Evolutionary conservation across 2,329 filamentous ascomycete genomes (phyloP), one percentile per base, ranked within the genome.

Genomic region (Penicillium sp.): DNA sequence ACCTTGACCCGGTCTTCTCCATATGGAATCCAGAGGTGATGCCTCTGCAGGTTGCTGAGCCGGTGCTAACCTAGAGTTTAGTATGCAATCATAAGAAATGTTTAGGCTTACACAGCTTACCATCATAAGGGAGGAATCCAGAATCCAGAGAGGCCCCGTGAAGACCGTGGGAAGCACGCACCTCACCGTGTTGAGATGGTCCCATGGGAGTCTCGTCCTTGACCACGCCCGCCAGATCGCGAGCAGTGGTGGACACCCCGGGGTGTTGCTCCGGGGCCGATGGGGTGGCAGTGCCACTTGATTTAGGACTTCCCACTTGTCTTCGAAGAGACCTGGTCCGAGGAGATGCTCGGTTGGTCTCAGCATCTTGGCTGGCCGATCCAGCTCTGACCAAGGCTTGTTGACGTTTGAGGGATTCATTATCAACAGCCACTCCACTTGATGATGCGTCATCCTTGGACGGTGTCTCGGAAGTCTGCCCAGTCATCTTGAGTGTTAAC

Each of bases 401-500:
- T 52, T 77, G 75, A 26, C 73, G 65, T 44, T 67, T 62, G 11
- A 77, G 61, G 6, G 75, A 71, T 44, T 75, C 75, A 28, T 62
- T 71, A 55, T 79, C 75, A 29, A 77, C 68, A 23, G 71, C 69
- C 26, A 75, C 65, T 17, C 71, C 69, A 17, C n/a, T n/a, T n/a
- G 71, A 52, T 32, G 41, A 57, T 49, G 46, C 62, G 52, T 45
- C 65, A 61, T 55, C 54, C 56, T 73, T 65, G 37, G 62, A 40
- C 12, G 54, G 47, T 70, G 73, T 14, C 68, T 70, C 40, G 69
- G 71, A 51, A 67, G 71, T 72, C 52, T 75, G 76, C 26, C 73
- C 75, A 51, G 78, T 80, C 37, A 87, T 75, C 46, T 81, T 82
- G 32, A 87, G 76, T 13, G 81, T 89, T 39, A 90, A 80, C 59